These are phyloP conservation scores for Sorghum bicolor DNA, from an alignment of 176 grass and related monocot genomes.

Conservation along the genomic window Sorghum_bicolor_NCBIv3 NC_012870.2:4455001-4455500, in stretches of 20 bases:
- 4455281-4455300: too few species aligned
- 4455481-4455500: conserved; percentile 39
- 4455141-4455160: background rate
- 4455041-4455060: background rate
- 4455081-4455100: background rate
- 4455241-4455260: background rate
- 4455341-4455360: conserved; percentile 44
- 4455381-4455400: conserved; percentile 64
- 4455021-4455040: background rate
- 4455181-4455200: background rate
- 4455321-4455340: conserved; percentile 60
- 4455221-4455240: too few species aligned
- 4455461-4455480: conserved; percentile 58
- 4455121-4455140: too few species aligned
- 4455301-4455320: background rate
- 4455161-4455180: background rate
- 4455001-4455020: background rate
- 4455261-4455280: background rate
- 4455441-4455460: conserved; percentile 61
- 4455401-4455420: conserved; percentile 73
- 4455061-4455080: background rate
- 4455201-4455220: background rate
- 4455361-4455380: conserved; percentile 60
- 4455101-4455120: background rate
- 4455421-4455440: conserved; percentile 75